These are phyloP conservation scores for Fusarium sp. DNA, from an alignment of 2,329 filamentous ascomycete species.

Conservation along the genomic window DNA sequence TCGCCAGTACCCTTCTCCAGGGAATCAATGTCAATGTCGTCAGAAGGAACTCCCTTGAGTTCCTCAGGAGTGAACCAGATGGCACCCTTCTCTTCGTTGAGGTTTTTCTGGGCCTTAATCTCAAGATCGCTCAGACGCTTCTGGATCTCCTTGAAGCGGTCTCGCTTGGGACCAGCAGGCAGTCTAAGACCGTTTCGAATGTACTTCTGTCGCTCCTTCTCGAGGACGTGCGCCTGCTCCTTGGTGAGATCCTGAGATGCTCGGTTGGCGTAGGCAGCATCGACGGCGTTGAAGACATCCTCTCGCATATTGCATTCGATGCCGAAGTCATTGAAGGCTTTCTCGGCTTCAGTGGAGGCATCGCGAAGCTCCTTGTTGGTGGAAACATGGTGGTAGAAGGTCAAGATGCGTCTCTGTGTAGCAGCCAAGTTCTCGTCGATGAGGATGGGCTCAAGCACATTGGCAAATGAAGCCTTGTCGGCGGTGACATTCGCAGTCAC, in stretches of 20 bases:
- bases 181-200: slow-evolving; percentile 81
- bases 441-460: slow-evolving; percentile 74
- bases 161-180: slow-evolving; percentile 75
- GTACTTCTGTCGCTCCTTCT: slow-evolving; percentile 82
- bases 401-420: slow-evolving; percentile 73
- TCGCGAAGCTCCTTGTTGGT: slow-evolving; percentile 75
- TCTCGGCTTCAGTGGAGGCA: slow-evolving; percentile 80
- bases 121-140: slow-evolving; percentile 79
- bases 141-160: slow-evolving; percentile 89
- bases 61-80: slow-evolving; percentile 82
- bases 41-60: slow-evolving; percentile 78
- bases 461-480: slow-evolving; percentile 64
- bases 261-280: slow-evolving; percentile 65
- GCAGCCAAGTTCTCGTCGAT: slow-evolving; percentile 75
- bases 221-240: slow-evolving; percentile 77
- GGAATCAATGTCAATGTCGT: slow-evolving; percentile 71
- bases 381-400: slow-evolving; percentile 85
- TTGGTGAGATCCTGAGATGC: slow-evolving; percentile 69
- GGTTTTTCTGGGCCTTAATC: slow-evolving; percentile 81
- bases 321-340: slow-evolving; percentile 78
- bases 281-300: slow-evolving; percentile 78
- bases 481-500: slow-evolving; percentile 71
- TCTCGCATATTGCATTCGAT: slow-evolving; percentile 86
- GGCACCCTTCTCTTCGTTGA: slow-evolving; percentile 86
- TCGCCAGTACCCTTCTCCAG: slow-evolving; percentile 79